Conservation (phyloP, 2,329 filamentous ascomycete species). For the Arachnomyces sp. region DNA sequence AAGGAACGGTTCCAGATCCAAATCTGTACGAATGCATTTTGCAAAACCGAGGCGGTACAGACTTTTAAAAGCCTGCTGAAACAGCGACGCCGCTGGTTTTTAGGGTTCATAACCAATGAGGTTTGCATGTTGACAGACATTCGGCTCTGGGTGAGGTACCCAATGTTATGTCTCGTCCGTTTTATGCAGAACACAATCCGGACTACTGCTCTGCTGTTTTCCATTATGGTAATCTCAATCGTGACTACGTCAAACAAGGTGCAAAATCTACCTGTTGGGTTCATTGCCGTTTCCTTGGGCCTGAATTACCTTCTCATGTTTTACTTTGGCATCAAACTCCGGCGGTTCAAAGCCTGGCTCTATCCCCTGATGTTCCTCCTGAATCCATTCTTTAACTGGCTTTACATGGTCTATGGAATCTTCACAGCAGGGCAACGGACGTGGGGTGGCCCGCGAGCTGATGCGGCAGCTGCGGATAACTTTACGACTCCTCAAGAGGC, state of each 20-base stretch:
- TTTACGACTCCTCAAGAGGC: conserved; percentile 72
- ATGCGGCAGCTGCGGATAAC: conserved; percentile 72
- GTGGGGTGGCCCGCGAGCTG: conserved; percentile 88
- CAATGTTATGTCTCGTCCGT: conserved; percentile 73
- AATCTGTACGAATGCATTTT: conserved; percentile 95
- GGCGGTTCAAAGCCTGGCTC: conserved; percentile 86
- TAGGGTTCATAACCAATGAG: conserved; percentile 96
- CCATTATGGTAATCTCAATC: conserved; percentile 83
- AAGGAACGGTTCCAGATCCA: conserved; percentile 91
- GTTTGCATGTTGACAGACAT: conserved; percentile 96
- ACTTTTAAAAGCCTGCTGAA: conserved; percentile 79
- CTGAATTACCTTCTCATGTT: conserved; percentile 94
- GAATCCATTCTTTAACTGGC: conserved; percentile 97
- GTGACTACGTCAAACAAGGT: conserved; percentile 75
- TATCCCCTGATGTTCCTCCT: conserved; percentile 93
- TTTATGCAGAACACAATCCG: conserved; percentile 96
- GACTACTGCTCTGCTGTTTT: conserved; percentile 87
- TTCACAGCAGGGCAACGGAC: conserved; percentile 91
- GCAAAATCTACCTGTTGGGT: conserved; percentile 75
- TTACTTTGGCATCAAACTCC: conserved; percentile 82
- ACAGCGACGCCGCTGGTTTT: conserved; percentile 91
- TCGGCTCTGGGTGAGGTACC: conserved; percentile 84
- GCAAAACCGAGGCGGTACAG: conserved; percentile 95
- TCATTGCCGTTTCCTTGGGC: conserved; percentile 85
- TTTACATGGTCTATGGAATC: conserved; percentile 95